Base-by-base conservation (phyloP, 495 filamentous ascomycete genomes). In the Penicillium nucicola region DNA sequence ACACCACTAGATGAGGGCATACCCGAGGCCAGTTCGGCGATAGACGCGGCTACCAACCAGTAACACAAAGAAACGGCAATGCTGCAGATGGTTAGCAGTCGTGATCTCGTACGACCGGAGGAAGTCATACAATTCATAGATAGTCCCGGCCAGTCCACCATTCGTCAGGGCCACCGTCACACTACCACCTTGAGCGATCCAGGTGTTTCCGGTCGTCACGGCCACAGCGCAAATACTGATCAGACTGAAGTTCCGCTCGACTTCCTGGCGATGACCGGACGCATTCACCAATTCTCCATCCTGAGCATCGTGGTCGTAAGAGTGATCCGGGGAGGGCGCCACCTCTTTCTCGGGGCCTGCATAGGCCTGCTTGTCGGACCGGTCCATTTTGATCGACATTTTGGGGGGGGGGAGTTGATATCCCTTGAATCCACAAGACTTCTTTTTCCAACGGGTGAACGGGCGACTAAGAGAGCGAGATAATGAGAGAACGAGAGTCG, bases 1-100 rank as follows among this genome's bases (percentile, higher is more conserved):
- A 95, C 70, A 52, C 89, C 88, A 48, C 84, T 86, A n/a, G 84
- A 75, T 0, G 87, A 90, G 11, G 89, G 88, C 61, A 95, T 86
- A 5, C 86, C 80, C 4, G 88, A 91, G 22, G 89, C 88, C 53
- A 93, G 74, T 72, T 92, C 81, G 7, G 84, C 81, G 30, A 88
- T 79, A 3, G 79, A 84, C 4, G 81, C 77, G 1, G 77, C 76
- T 31, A 81, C 75, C 20, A 80, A 57, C 52, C 69, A 72, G 53
- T 81, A 81, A 42, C 74, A 80, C 14, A 78, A 44, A 4, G 75
- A 77, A 1, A 77, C 76, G 2, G 65, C 72, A 5, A 77, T 74
- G 23, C 73, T 76, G 32, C 17, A 37, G 31, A 0, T 22, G 45
- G 55, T 66, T 56, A 63, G 52, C 31, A 1, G n/a, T 18, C 5